Percentiles rank a stretch among this genome's conserved stretches.
Evolutionary conservation across 2,329 filamentous ascomycete genomes (phyloP).

Genomic region (Epichloe festucae): DNA sequence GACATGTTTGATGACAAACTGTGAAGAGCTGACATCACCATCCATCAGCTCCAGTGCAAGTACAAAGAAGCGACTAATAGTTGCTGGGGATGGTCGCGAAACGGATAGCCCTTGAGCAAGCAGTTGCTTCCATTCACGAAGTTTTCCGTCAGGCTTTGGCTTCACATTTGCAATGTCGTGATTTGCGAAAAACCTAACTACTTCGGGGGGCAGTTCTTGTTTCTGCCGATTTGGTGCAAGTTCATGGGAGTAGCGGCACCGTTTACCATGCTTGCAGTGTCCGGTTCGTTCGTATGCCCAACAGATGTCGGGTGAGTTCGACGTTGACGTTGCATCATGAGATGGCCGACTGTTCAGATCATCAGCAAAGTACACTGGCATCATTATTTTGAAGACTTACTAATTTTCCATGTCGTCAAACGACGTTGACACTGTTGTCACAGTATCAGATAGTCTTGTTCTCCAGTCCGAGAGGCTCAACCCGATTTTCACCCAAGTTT

Average conservation of each 20-base stretch:
- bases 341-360: background rate
- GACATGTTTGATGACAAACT: conserved; percentile 12
- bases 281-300: conserved; percentile 1
- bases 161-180: background rate
- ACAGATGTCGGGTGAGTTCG: background rate
- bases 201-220: background rate
- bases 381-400: background rate
- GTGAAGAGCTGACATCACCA: conserved; percentile 9
- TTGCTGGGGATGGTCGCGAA: background rate
- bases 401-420: background rate
- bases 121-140: conserved; percentile 10
- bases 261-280: conserved; percentile 7
- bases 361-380: background rate
- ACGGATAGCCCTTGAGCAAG: background rate
- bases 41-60: conserved; percentile 11
- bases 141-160: conserved; percentile 6
- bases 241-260: conserved; percentile 7
- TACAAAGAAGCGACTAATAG: conserved; percentile 8
- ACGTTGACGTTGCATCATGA: background rate
- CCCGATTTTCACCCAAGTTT: background rate
- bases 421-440: background rate
- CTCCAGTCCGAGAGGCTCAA: background rate
- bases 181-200: background rate
- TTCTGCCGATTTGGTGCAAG: background rate
- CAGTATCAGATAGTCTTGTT: background rate